Evolutionary conservation across 2,329 filamentous ascomycete species (phyloP), one percentile per base, ranked within the genome.

Genomic region (Rhynchosporium graminicola): DNA sequence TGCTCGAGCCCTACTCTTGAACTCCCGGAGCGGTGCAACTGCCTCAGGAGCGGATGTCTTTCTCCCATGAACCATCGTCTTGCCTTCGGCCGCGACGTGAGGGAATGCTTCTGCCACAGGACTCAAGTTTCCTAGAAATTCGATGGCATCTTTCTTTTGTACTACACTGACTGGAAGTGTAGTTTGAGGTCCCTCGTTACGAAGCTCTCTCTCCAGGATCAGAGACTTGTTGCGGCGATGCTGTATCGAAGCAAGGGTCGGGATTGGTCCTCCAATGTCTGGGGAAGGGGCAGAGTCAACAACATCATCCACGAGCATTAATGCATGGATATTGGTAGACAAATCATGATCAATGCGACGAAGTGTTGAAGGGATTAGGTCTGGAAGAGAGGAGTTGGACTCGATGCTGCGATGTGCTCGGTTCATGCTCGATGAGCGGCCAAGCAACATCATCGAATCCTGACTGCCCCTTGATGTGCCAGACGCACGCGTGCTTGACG

Each of bases 301-400:
- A 51, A 54, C 10, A 13, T 63, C 63, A 45, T 65, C 54, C 36
- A 51, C 15, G 31, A 65, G 38, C 31, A 48, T 58, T 42, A 68
- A 54, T 4, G 43, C 57, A 13, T 64, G 54, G 36, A 63, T 40
- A 20, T 54, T 59, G 8, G 60, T 40, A 43, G 62, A 56, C n/a
- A 68, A 43, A 50, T 68, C 66, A 8, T 58, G 45, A 12, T 67
- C 68, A 43, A 31, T 58, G 8, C 65, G 68, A n/a, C 67, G 65
- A 20, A 64, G 60, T 12, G 54, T 58, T 1, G 71, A 73, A 28
- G 68, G 68, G 26, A 73, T 65, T 12, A 74, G 67, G 50, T 74
- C 73, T n/a, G 73, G 73, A n/a, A 74, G 66, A 12, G 72, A 74
- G 13, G 70, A 70, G 6, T 68, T 63, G 5, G 71, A 73, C 20